Evolutionary conservation across 169 alveolate genomes (phyloP).

Genomic region (Plasmodium adleri): DNA sequence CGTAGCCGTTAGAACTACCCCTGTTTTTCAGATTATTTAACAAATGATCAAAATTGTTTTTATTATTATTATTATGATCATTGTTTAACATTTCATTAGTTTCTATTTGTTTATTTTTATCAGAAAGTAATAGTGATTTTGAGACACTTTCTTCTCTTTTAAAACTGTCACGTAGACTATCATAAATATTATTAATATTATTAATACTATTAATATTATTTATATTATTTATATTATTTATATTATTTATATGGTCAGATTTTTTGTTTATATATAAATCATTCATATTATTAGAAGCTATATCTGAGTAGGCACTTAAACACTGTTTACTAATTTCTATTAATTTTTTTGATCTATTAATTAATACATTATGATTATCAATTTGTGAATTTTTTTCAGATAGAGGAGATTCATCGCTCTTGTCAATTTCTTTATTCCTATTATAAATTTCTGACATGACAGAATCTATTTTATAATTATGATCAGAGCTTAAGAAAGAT

Average conservation of each 20-base stretch:
- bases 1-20: too few species aligned
- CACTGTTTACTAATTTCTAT: slow-evolving; percentile 56
- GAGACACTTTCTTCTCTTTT: too few species aligned
- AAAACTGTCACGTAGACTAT: not conserved
- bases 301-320: slow-evolving; percentile 24
- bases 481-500: slow-evolving; percentile 20
- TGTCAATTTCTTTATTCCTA: slow-evolving; percentile 14
- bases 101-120: too few species aligned
- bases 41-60: not conserved
- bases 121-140: too few species aligned
- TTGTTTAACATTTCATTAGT: too few species aligned
- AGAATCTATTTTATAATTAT: slow-evolving; percentile 34
- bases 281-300: not conserved
- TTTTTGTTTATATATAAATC: slow-evolving; percentile 1
- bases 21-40: too few species aligned
- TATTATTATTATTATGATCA: not conserved
- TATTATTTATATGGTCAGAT: not conserved
- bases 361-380: slow-evolving; percentile 19
- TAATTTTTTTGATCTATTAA: slow-evolving; percentile 46
- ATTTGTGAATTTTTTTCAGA: slow-evolving; percentile 21
- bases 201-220: not conserved
- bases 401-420: not conserved
- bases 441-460: slow-evolving; percentile 30
- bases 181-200: not conserved
- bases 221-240: not conserved